Conservation (phyloP, 2,329 filamentous ascomycete genomes). For the Colletotrichum sansevieriae region DNA sequence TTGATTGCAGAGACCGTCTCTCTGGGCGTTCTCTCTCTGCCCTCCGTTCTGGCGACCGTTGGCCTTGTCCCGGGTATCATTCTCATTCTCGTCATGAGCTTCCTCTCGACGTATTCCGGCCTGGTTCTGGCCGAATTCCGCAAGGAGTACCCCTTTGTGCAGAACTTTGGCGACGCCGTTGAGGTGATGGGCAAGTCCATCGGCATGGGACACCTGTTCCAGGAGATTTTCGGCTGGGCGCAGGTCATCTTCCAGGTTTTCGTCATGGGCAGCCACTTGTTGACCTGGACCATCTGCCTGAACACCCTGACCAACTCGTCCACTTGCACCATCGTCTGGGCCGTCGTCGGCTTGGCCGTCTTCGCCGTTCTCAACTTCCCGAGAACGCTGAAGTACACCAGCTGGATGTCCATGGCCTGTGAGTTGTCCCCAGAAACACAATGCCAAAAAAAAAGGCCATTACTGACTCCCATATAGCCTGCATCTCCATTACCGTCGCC, state of each 20-base stretch:
- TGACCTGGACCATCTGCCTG: conserved; percentile 76
- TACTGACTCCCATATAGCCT: conserved; percentile 52
- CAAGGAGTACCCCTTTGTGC: conserved; percentile 75
- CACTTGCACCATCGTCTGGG: conserved; percentile 74
- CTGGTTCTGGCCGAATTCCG: conserved; percentile 75
- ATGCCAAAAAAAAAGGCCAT: background rate
- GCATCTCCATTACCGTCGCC: conserved; percentile 71
- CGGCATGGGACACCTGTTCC: conserved; percentile 65
- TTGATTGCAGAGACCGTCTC: conserved; percentile 60
- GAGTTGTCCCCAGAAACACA: conserved; percentile 34
- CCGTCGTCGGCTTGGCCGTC: conserved; percentile 68
- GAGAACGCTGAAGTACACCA: conserved; percentile 72
- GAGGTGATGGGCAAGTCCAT: conserved; percentile 63
- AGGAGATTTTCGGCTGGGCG: conserved; percentile 70
- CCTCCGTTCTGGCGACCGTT: conserved; percentile 78
- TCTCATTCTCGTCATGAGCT: conserved; percentile 74
- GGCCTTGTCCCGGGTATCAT: conserved; percentile 81
- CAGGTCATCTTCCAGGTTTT: conserved; percentile 75
- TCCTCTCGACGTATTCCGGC: conserved; percentile 76
- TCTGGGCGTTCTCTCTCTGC: conserved; percentile 76
- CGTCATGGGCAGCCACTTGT: conserved; percentile 77
- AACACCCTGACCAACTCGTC: conserved; percentile 72
- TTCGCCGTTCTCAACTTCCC: conserved; percentile 72
- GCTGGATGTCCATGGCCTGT: conserved; percentile 71
- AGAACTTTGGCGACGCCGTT: conserved; percentile 75